phyloP scores from a whole-genome alignment of 257 asterid species.

The Capsicum chinense region DNA sequence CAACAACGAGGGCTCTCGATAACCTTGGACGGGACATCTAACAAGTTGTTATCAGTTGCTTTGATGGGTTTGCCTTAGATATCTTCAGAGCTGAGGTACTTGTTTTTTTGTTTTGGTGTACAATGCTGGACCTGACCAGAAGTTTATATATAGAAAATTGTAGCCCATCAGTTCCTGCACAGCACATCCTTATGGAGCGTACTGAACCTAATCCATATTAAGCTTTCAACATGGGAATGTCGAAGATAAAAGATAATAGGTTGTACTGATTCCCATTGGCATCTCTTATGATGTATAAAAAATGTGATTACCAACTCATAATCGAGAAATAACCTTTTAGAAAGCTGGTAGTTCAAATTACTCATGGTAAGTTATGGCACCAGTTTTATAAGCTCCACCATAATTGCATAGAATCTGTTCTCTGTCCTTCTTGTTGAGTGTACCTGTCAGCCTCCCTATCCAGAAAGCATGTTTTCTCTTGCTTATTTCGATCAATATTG shows the following conservation, averaged over 20 bases:
- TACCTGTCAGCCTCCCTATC: background rate
- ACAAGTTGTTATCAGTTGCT: conserved; percentile 94
- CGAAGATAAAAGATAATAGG: too few relatives aligned
- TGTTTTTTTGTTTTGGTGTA: background rate
- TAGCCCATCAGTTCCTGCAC: background rate
- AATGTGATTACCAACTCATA: too few relatives aligned
- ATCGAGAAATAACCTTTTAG: too few relatives aligned
- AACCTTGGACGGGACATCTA: conserved; percentile 85
- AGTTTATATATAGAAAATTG: background rate
- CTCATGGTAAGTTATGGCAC: background rate
- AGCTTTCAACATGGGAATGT: too few relatives aligned
- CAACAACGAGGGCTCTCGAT: conserved; percentile 84
- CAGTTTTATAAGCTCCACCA: background rate
- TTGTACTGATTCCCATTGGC: too few relatives aligned
- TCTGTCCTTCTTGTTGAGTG: background rate
- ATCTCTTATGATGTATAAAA: too few relatives aligned
- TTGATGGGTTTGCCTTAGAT: conserved; percentile 86
- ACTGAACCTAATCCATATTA: too few relatives aligned
- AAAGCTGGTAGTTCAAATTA: background rate
- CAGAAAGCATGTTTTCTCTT: background rate
- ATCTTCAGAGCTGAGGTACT: conserved; percentile 86
- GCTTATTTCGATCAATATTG: background rate
- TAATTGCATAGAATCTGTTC: background rate
- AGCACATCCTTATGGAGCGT: conserved; percentile 3
- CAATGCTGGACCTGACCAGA: background rate